A percentile compares a stretch with the other conserved stretches of the same genome.
phyloP scores from a whole-genome alignment of 2,329 filamentous ascomycete genomes.

The Aquanectria penicillioides region DNA sequence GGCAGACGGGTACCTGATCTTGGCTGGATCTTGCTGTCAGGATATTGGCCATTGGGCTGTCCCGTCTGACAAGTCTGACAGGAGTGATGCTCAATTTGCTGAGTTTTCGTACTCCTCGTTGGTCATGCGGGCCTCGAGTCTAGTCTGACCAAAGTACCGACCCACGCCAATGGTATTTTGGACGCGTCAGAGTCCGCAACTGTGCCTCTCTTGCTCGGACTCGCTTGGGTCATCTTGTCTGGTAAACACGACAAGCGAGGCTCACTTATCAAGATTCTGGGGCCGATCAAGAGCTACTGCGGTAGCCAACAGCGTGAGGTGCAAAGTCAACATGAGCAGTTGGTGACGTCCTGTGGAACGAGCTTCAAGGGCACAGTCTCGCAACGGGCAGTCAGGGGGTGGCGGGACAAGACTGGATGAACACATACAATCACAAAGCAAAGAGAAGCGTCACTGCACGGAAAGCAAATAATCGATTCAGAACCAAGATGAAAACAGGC shows the following conservation, averaged over 20 bases:
- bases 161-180: too few relatives aligned
- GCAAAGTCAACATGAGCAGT: conserved; percentile 34
- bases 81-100: too few relatives aligned
- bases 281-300: neutral
- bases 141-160: too few relatives aligned
- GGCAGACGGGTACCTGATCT: neutral
- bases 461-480: neutral
- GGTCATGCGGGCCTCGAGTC: too few relatives aligned
- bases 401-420: too few relatives aligned
- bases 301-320: conserved; percentile 24
- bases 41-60: too few relatives aligned
- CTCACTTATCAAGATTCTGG: neutral
- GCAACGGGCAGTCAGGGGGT: conserved; percentile 30
- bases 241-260: neutral
- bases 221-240: neutral
- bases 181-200: too few relatives aligned
- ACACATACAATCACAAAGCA: neutral
- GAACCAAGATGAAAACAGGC: conserved; percentile 9
- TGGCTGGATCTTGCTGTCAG: neutral
- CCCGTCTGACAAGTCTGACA: too few relatives aligned
- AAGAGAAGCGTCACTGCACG: neutral
- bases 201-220: too few relatives aligned
- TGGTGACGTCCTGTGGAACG: conserved; percentile 40
- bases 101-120: too few relatives aligned
- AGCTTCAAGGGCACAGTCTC: conserved; percentile 30